Base-by-base conservation (phyloP, 192 early-diverging fungal species). In the Piromyces finnis region DNA sequence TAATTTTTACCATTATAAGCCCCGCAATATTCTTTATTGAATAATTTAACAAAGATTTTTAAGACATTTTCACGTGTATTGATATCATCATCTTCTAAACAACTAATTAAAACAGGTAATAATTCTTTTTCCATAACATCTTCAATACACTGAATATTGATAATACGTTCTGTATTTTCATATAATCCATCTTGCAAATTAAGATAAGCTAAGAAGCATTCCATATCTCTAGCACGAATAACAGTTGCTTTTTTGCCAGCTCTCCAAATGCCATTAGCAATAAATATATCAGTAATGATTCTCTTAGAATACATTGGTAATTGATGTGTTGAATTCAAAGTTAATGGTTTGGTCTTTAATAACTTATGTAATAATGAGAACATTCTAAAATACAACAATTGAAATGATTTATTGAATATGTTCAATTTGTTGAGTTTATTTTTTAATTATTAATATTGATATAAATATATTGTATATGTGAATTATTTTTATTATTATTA, bases 41-140 rank as follows among this genome's bases (percentile, higher is more conserved):
- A 85, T 26, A 85, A 79, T 36, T 51, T 78, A 37, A 79, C 32
- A 18, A 85, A 35, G 9, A 81, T 37, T 27, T 82, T 30, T 59
- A 88, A 29, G 16, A 85, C 83, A 22, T 68, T 81, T n/a, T 39
- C 36, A 27, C 88, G 35, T 3, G 82, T 85, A 28, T 30, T 81
- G 12, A 81, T 79, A 27, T 84, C 83, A 78, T 88, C 87, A 35
- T 89, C 88, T 28, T 89, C 88, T 79, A 88, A 29, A 30, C 80
- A 82, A 30, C 81, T 83, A 30, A 80, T 79, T n/a, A 88, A 30
- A 17, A 85, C 81, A 29, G 80, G 77, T 79, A 86, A n/a, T 30
- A 86, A 37, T 30, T 85, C 41, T 27, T 59, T 15, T 26, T 32
- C 78, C 37, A 32, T 39, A 32, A 79, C 22, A 9, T 32, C n/a